phyloP scores from a whole-genome alignment of 2,329 filamentous ascomycete genomes.

The Geoglossum cookeanum region DNA sequence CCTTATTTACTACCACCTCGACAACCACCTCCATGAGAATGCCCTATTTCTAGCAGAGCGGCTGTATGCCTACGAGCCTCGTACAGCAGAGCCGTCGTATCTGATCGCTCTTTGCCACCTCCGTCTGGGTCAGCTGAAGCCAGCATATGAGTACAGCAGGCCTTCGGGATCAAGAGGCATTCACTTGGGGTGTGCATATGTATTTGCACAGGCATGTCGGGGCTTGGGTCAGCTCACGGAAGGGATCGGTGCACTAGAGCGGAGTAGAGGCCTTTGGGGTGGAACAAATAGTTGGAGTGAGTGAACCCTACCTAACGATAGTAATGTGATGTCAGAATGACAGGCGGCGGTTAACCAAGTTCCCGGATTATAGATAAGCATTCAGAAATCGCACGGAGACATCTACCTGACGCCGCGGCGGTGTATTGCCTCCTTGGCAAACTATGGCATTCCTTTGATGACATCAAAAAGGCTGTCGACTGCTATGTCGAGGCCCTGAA shows the following conservation, averaged over 20 bases:
- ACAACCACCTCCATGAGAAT: constrained; percentile 76
- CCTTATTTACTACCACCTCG: constrained; percentile 55
- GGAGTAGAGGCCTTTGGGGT: constrained; percentile 56
- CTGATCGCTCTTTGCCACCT: constrained; percentile 72
- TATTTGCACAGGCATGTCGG: constrained; percentile 80
- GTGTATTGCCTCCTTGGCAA: constrained; percentile 74
- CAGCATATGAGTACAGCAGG: constrained; percentile 69
- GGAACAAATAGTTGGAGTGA: constrained; percentile 61
- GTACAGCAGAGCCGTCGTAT: constrained; percentile 62
- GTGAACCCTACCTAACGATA: constrained; percentile 11
- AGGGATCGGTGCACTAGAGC: constrained; percentile 69
- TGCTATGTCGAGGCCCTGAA: constrained; percentile 81
- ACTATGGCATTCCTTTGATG: constrained; percentile 60
- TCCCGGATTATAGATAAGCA: constrained; percentile 37
- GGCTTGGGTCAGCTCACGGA: constrained; percentile 61
- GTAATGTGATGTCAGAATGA: background rate
- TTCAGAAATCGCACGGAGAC: constrained; percentile 52
- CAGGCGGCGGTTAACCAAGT: background rate
- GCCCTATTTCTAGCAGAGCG: constrained; percentile 87
- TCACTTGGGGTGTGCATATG: constrained; percentile 74
- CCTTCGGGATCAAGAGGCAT: constrained; percentile 47
- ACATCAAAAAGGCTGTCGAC: constrained; percentile 65
- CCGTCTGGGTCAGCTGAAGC: constrained; percentile 62
- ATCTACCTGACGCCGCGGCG: constrained; percentile 65
- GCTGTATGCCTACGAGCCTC: constrained; percentile 64